These are phyloP conservation scores for Plectosphaerella cucumerina DNA, from an alignment of 2,329 filamentous ascomycete species.

Conservation along the genomic window DNA sequence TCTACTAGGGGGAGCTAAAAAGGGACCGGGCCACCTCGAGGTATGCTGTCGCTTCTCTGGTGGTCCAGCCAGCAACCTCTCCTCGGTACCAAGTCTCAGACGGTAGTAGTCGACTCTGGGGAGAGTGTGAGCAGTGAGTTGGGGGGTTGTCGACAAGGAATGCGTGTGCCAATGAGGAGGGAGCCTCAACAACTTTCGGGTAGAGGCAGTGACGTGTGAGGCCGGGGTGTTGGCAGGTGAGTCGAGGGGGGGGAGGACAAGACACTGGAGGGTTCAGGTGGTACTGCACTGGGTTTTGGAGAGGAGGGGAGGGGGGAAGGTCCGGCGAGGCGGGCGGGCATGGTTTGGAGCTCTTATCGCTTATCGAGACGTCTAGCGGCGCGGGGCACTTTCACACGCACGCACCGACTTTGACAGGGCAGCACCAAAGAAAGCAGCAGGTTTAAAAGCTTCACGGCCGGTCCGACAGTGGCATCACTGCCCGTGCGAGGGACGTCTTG, in stretches of 20 bases:
- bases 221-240: background rate
- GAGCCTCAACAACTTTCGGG: background rate
- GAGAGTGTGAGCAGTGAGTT: background rate
- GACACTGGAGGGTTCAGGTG: background rate
- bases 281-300: background rate
- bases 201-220: background rate
- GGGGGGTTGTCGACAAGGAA: background rate
- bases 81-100: too few species aligned
- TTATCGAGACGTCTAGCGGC: background rate
- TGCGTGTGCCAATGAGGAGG: background rate
- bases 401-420: too few species aligned
- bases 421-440: background rate
- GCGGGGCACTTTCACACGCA: background rate
- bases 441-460: background rate
- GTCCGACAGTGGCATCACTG: too few species aligned
- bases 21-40: too few species aligned
- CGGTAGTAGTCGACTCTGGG: background rate
- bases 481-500: too few species aligned
- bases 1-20: too few species aligned
- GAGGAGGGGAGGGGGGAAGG: background rate
- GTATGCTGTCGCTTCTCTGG: too few species aligned
- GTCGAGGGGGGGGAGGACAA: background rate
- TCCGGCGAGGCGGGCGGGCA: background rate
- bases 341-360: slow-evolving; percentile 2
- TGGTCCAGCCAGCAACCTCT: too few species aligned